phyloP scores from a whole-genome alignment of 1,139 yeast species.

The Pichia sp. region DNA sequence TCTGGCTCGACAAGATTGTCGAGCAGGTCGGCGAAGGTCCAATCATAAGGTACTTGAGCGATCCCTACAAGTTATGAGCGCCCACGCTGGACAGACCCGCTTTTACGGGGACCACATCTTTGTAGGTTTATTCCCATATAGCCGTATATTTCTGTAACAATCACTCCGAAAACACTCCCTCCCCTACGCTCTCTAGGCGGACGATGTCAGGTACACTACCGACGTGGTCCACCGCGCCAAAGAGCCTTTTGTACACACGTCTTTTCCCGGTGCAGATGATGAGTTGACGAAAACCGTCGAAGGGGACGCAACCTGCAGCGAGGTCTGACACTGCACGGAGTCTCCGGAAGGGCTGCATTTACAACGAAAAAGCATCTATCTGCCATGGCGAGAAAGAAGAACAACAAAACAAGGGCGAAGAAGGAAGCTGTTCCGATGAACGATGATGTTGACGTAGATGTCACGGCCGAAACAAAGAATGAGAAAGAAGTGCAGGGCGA shows the following conservation, averaged over 20 bases:
- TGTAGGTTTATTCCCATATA: neutral
- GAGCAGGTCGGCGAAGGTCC: slow-evolving; percentile 86
- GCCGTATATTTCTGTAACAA: neutral
- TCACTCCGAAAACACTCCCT: neutral
- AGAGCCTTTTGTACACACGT: neutral
- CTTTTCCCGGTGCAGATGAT: neutral
- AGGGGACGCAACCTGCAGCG: no score
- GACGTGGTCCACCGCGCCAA: neutral
- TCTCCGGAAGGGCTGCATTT: neutral
- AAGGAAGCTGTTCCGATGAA: neutral
- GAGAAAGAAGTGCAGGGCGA: neutral
- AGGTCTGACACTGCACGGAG: no score
- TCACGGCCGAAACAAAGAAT: neutral
- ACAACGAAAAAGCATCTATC: neutral
- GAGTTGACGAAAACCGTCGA: neutral
- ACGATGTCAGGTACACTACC: neutral
- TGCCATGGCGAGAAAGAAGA: slow-evolving; percentile 4
- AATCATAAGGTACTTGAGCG: slow-evolving; percentile 79
- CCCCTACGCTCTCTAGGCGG: no score
- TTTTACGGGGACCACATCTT: neutral
- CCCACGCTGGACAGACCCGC: neutral
- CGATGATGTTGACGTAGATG: neutral
- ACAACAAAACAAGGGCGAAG: neutral
- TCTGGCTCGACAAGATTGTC: slow-evolving; percentile 90
- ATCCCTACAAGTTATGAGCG: slow-evolving; percentile 32